Evolutionary conservation across 345 rosid species (phyloP), one percentile per base, ranked within the genome.

Genomic region (Diplotaxis tenuifolia): DNA sequence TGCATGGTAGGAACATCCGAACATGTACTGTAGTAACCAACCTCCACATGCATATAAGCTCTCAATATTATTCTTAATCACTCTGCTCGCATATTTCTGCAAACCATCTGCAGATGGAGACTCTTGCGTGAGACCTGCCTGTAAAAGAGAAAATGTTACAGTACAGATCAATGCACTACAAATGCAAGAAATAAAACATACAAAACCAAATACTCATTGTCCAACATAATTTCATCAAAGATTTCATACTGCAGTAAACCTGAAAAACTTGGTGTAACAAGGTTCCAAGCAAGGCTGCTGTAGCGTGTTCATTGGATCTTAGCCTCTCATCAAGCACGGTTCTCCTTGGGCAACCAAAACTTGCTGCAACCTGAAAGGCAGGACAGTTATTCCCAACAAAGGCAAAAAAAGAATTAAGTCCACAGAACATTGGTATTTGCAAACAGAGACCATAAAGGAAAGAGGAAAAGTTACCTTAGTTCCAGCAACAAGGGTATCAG

Each of bases 41-140:
- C 97, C 99, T 87, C 93, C 92, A 81, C 97, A 95, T 25, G 99
- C 94, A 75, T 84, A 90, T 80, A 95, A 79, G 83, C 87, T 90
- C 78, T 92, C 96, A 45, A 90, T 78, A 84, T 90, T 92, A 79
- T 84, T 88, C 80, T 80, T 83, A 50, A 90, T 83, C 78, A 87
- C 92, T 32, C 78, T 74, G 80, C 85, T 81, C 16, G 92, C 87
- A 71, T 83, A 84, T 55, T 85, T 88, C 78, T 88, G 88, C 86
- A 92, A 79, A 82, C 82, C 85, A 15, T 83, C 79, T 64, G 67
- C 34, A 8, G 89, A 86, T 68, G 86, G 91, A 69, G 79, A 73
- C 68, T 88, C 93, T 79, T 84, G 83, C 63, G 81, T 31, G 67
- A 95, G 89, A 60, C 93, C 98, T 68, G 89, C 93, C 99, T 92